Conservation (phyloP, 2,329 filamentous ascomycete genomes). For the Aureobasidium sp. region DNA sequence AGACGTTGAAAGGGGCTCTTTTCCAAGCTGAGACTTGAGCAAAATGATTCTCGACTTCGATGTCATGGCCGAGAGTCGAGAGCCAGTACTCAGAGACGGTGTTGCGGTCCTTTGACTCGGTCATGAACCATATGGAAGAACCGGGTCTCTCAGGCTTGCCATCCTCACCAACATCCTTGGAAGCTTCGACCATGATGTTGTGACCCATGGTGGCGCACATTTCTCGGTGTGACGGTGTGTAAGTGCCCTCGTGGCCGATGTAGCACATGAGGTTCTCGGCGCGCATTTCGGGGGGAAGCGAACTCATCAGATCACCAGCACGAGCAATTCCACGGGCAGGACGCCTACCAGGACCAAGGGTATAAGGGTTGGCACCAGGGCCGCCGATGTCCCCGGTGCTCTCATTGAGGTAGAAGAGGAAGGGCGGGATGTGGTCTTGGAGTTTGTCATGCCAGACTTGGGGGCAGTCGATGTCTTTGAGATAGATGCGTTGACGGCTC, state of each 20-base stretch:
- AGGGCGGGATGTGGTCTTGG: constrained; percentile 66
- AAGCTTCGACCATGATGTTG: constrained; percentile 97
- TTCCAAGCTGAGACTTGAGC: constrained; percentile 94
- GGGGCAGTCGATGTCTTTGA: constrained; percentile 97
- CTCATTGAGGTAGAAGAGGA: constrained; percentile 86
- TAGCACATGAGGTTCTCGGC: constrained; percentile 98
- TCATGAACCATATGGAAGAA: constrained; percentile 98
- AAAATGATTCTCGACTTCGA: constrained; percentile 95
- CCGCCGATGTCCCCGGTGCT: constrained; percentile 54
- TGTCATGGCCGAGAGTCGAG: constrained; percentile 87
- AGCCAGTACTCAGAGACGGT: constrained; percentile 90
- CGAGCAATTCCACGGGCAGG: constrained; percentile 55
- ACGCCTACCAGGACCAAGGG: constrained; percentile 36
- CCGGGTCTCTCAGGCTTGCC: constrained; percentile 67
- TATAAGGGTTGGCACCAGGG: constrained; percentile 45
- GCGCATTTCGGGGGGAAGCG: constrained; percentile 74
- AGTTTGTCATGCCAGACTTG: constrained; percentile 76
- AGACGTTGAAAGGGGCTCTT: constrained; percentile 85
- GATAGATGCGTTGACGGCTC: constrained; percentile 75
- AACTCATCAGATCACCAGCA: constrained; percentile 91
- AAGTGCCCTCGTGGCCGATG: constrained; percentile 93
- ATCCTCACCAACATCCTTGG: constrained; percentile 52
- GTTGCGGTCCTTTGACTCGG: constrained; percentile 83
- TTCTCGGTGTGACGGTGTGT: constrained; percentile 87
- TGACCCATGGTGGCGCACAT: constrained; percentile 97